Evolutionary conservation across 1,284 basidiomycete species (phyloP).

Genomic region (Ustilago nuda): DNA sequence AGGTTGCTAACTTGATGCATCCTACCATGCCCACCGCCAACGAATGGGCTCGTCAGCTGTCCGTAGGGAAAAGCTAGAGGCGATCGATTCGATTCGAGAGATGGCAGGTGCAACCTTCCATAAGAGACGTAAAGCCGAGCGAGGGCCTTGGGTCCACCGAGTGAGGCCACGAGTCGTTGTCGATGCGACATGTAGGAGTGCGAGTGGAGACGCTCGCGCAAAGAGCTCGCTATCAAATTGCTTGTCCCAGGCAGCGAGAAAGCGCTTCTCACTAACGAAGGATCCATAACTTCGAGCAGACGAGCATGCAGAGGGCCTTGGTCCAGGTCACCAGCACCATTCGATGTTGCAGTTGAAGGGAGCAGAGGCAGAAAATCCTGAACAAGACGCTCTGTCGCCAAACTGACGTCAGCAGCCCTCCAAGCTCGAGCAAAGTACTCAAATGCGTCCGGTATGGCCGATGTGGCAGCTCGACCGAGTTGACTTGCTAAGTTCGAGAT

Average conservation of each 20-base stretch:
- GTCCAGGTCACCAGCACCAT: conserved; percentile 8
- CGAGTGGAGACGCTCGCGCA: conserved; percentile 26
- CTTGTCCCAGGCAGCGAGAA: conserved; percentile 15
- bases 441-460: conserved; percentile 47
- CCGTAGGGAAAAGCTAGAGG: conserved; percentile 54
- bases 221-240: conserved; percentile 13
- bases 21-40: conserved; percentile 20
- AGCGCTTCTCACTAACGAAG: conserved; percentile 1
- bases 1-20: conserved; percentile 7
- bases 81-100: conserved; percentile 32
- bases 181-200: conserved; percentile 43
- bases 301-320: conserved; percentile 13
- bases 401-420: conserved; percentile 51
- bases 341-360: conserved; percentile 4
- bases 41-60: conserved; percentile 47
- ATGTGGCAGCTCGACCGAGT: conserved; percentile 1
- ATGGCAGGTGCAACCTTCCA: conserved; percentile 47
- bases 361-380: conserved; percentile 54
- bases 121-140: conserved; percentile 57
- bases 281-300: conserved; percentile 9
- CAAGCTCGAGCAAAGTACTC: conserved; percentile 58
- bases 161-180: conserved; percentile 52
- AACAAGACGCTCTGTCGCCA: conserved; percentile 54
- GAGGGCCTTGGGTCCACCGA: conserved; percentile 54
- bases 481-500: conserved; percentile 12